A percentile compares a stretch with the other conserved stretches of the same genome.
These are phyloP conservation scores for Daldinia grandis DNA, from an alignment of 495 filamentous ascomycete species.

Conservation along the genomic window DNA sequence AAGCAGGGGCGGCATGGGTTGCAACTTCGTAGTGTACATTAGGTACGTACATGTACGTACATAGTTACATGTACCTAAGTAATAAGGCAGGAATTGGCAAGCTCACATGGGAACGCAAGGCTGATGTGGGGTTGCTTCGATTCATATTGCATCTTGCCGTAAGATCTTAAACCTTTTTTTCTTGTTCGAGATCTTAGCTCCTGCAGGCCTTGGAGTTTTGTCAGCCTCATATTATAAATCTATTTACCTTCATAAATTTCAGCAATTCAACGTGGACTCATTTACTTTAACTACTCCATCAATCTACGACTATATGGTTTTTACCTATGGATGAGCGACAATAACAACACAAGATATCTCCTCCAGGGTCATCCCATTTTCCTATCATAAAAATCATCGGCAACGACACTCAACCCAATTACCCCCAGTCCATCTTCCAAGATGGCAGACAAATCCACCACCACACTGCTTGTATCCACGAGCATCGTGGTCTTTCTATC, in stretches of 20 bases:
- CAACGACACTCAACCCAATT: neutral
- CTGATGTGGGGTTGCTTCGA: slow-evolving; percentile 32
- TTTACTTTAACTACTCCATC: neutral
- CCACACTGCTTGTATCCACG: slow-evolving; percentile 64
- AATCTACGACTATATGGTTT: neutral
- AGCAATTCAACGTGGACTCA: neutral
- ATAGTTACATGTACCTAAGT: neutral
- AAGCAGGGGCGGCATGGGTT: slow-evolving; percentile 15
- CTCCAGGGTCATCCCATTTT: neutral
- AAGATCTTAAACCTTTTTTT: slow-evolving; percentile 33
- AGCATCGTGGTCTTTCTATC: slow-evolving; percentile 68
- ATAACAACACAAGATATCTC: neutral
- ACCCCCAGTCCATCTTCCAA: slow-evolving; percentile 2
- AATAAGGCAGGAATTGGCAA: neutral
- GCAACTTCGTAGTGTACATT: slow-evolving; percentile 8
- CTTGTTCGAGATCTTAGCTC: slow-evolving; percentile 15
- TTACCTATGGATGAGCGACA: neutral
- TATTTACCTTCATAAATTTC: neutral
- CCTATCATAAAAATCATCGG: neutral
- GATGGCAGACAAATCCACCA: slow-evolving; percentile 32
- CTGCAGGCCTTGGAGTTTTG: slow-evolving; percentile 10
- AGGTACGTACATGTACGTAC: neutral
- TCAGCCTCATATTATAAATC: slow-evolving; percentile 26
- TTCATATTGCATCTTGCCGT: slow-evolving; percentile 22
- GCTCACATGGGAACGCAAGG: slow-evolving; percentile 32